Evolutionary conservation across 2,329 filamentous ascomycete species (phyloP).

Genomic region (Trichoderma sp.): DNA sequence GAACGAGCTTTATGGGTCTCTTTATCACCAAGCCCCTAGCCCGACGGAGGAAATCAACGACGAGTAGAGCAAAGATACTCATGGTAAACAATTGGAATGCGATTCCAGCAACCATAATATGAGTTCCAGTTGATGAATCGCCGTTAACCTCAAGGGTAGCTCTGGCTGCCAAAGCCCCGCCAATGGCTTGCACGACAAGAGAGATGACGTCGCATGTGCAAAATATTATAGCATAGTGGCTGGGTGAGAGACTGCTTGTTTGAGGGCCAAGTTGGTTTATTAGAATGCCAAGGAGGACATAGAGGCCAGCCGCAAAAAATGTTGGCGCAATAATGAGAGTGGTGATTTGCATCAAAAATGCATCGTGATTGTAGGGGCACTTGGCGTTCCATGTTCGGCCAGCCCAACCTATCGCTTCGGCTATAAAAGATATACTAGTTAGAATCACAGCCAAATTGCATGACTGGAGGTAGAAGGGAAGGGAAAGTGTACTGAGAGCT

Average conservation of each 20-base stretch:
- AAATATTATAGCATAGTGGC: constrained; percentile 34
- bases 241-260: not conserved
- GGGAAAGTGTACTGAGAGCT: not conserved
- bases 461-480: not conserved
- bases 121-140: not conserved
- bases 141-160: not conserved
- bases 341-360: constrained; percentile 53
- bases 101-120: constrained; percentile 1
- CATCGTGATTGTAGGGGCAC: constrained; percentile 50
- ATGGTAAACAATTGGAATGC: constrained; percentile 1
- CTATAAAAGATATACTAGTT: not conserved
- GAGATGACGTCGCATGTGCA: constrained; percentile 2
- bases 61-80: not conserved
- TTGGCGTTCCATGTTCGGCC: constrained; percentile 49
- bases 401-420: constrained; percentile 50
- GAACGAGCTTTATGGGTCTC: constrained; percentile 23
- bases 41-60: constrained; percentile 32
- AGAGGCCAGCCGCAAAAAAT: constrained; percentile 54
- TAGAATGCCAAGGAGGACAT: constrained; percentile 50
- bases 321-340: constrained; percentile 47
- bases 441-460: not conserved
- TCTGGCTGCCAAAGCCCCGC: constrained; percentile 1
- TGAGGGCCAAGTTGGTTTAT: constrained; percentile 46
- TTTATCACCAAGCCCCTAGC: constrained; percentile 22
- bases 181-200: constrained; percentile 2